Evolutionary conservation across 1,284 basidiomycete genomes (phyloP).

Genomic region (Apiotrichum sp.): DNA sequence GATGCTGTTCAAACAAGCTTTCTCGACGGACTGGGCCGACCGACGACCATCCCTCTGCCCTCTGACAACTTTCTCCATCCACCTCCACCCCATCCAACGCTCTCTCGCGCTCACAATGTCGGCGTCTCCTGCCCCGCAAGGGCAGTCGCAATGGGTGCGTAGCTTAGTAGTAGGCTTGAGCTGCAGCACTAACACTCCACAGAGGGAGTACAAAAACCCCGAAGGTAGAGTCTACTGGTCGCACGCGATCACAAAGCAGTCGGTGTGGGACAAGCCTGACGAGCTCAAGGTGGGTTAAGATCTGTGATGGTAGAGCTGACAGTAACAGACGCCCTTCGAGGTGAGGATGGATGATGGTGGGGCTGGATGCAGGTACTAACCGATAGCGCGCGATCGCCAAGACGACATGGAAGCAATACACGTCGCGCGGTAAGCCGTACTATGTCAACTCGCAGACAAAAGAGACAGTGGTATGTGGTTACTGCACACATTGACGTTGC

Average conservation of each 20-base stretch:
- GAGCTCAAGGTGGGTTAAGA: constrained; percentile 35
- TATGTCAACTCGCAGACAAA: constrained; percentile 66
- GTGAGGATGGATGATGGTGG: constrained; percentile 46
- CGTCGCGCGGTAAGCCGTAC: constrained; percentile 79
- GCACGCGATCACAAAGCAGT: constrained; percentile 45
- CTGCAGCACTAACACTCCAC: background rate
- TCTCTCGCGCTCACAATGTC: constrained; percentile 8
- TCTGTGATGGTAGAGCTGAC: constrained; percentile 28
- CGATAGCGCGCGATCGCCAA: constrained; percentile 69
- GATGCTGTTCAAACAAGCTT: too few relatives aligned
- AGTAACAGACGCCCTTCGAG: constrained; percentile 75
- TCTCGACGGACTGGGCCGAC: too few relatives aligned
- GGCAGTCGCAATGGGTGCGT: constrained; percentile 23
- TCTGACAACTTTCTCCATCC: too few relatives aligned
- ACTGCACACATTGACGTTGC: background rate
- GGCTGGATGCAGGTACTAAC: constrained; percentile 1
- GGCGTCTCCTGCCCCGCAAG: constrained; percentile 17
- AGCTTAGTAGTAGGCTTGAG: background rate
- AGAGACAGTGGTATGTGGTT: constrained; percentile 34
- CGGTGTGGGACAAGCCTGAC: constrained; percentile 49
- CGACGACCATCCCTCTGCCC: too few relatives aligned
- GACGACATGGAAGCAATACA: constrained; percentile 90
- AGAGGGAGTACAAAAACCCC: constrained; percentile 44
- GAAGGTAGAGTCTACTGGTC: constrained; percentile 48
- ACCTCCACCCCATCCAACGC: too few relatives aligned